Conservation (phyloP, 225 moss, liverwort and hornwort genomes). For the Polytrichum commune region DNA sequence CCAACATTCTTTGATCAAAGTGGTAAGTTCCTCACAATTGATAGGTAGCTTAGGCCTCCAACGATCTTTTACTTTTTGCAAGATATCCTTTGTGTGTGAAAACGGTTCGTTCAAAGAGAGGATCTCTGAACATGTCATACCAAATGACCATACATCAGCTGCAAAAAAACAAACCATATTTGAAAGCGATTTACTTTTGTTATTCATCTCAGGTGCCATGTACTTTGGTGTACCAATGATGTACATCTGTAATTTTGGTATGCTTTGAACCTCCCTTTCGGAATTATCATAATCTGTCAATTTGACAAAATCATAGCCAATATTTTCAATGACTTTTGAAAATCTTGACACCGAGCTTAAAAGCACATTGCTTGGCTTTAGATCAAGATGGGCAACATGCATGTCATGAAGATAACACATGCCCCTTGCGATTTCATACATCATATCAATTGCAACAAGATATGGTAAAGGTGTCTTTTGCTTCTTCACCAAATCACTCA, state of each 20-base stretch:
- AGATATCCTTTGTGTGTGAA: not conserved
- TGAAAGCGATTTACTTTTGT: too few species aligned
- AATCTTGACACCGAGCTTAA: not conserved
- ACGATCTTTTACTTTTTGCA: not conserved
- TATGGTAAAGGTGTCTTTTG: not conserved
- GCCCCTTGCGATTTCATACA: not conserved
- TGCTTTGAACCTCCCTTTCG: not conserved
- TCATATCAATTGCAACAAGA: not conserved
- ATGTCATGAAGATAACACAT: slow-evolving; percentile 4
- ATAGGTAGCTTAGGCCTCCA: not conserved
- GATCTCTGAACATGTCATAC: not conserved
- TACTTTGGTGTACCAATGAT: not conserved
- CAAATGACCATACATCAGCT: not conserved
- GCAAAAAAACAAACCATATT: not conserved
- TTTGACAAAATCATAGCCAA: not conserved
- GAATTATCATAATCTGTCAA: not conserved
- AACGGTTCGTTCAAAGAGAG: not conserved
- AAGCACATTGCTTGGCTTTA: slow-evolving; percentile 8
- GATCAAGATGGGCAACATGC: slow-evolving; percentile 3
- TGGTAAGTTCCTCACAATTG: not conserved
- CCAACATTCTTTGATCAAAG: not conserved
- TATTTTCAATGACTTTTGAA: not conserved
- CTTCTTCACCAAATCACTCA: not conserved
- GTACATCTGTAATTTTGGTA: not conserved
- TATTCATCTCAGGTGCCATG: not conserved